A percentile compares a stretch with the other conserved stretches of the same genome.
Evolutionary conservation across 164 flowering plant genomes (phyloP).

Genomic region (Umbellularia californica): DNA sequence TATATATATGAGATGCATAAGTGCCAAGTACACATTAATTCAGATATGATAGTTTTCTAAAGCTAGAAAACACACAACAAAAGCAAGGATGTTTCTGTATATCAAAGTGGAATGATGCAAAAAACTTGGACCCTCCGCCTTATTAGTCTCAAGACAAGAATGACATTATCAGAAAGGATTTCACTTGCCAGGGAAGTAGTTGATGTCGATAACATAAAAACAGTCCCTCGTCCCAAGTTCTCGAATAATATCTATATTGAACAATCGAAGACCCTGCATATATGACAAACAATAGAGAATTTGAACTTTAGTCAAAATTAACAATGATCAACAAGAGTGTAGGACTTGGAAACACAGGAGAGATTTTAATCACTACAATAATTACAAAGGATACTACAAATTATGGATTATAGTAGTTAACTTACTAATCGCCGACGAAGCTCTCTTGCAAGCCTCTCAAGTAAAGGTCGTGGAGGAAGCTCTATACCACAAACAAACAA

Average conservation of each 20-base stretch:
- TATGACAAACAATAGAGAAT: not conserved
- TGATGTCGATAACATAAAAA: slow-evolving; percentile 89
- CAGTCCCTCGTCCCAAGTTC: slow-evolving; percentile 65
- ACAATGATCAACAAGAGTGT: not conserved
- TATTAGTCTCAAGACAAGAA: not conserved
- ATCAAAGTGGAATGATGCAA: too few relatives aligned
- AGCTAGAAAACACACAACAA: not conserved
- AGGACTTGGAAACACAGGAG: not conserved
- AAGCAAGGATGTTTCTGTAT: not conserved
- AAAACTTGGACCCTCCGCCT: not conserved
- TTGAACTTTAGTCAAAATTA: too few relatives aligned
- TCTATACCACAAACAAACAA: slow-evolving; percentile 37
- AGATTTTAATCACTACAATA: not conserved
- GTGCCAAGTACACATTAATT: not conserved
- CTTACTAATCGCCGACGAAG: slow-evolving; percentile 79
- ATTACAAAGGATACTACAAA: not conserved
- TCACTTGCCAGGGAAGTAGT: slow-evolving; percentile 84
- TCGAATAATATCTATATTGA: slow-evolving; percentile 84
- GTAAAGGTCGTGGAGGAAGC: slow-evolving; percentile 87
- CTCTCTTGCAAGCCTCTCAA: slow-evolving; percentile 81
- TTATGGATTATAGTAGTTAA: not conserved
- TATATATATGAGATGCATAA: not conserved
- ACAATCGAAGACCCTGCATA: slow-evolving; percentile 72
- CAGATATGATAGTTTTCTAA: not conserved
- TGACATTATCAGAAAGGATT: not conserved